Percentiles rank a stretch among this genome's conserved stretches.
Evolutionary conservation across 2,329 filamentous ascomycete genomes (phyloP).

Genomic region (Fusarium torulosum): DNA sequence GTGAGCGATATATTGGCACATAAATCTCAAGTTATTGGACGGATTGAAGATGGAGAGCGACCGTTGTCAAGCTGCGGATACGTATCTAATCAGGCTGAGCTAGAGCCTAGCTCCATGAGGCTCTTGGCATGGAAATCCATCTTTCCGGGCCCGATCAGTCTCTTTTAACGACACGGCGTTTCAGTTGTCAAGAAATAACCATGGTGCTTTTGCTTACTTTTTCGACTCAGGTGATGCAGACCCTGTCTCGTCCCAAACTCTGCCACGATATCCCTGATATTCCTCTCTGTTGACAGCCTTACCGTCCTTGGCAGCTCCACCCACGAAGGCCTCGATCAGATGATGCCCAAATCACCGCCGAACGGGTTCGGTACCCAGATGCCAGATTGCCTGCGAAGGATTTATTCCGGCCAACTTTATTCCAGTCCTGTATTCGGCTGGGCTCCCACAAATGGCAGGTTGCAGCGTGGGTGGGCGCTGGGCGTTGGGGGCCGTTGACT

Average conservation of each 20-base stretch:
- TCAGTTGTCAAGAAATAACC: not conserved
- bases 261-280: not conserved
- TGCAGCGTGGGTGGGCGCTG: not conserved
- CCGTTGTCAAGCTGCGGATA: not conserved
- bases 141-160: not conserved
- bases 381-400: not conserved
- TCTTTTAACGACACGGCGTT: not conserved
- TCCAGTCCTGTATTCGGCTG: not conserved
- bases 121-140: not conserved
- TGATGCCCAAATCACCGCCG: not conserved
- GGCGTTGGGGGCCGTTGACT: constrained; percentile 1
- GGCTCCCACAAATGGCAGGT: not conserved
- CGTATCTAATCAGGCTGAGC: not conserved
- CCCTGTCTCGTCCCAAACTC: not conserved
- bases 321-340: not conserved
- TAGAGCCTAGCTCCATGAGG: not conserved
- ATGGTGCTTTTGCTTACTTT: not conserved
- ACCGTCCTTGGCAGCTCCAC: not conserved
- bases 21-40: too few species aligned
- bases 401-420: not conserved
- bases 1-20: too few species aligned
- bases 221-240: not conserved
- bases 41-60: not conserved
- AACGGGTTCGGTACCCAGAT: not conserved
- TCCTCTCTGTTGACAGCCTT: not conserved